phyloP scores from a whole-genome alignment of 306 rosid species.

The Cicer judaicum region DNA sequence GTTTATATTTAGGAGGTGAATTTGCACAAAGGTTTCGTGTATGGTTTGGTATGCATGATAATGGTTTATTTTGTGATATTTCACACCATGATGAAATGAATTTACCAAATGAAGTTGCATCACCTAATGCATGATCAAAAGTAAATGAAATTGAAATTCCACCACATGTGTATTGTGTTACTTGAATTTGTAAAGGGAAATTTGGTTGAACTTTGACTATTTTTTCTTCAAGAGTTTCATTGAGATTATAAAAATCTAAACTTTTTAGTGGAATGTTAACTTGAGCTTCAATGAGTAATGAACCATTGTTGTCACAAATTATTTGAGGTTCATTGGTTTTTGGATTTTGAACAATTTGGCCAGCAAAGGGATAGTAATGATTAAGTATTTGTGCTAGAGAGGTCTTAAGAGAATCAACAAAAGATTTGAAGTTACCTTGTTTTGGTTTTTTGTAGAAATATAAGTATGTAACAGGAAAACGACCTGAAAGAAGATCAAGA shows the following conservation, averaged over 20 bases:
- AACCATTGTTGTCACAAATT: conserved; percentile 75
- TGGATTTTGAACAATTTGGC: conserved; percentile 64
- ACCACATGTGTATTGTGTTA: conserved; percentile 69
- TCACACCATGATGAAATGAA: conserved; percentile 77
- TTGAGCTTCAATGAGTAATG: conserved; percentile 64
- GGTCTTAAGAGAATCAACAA: conserved; percentile 55
- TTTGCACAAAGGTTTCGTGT: conserved; percentile 64
- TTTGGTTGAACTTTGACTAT: conserved; percentile 59
- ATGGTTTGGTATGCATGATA: conserved; percentile 64
- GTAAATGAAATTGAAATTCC: conserved; percentile 76
- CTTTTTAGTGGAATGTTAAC: conserved; percentile 51
- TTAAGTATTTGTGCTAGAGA: conserved; percentile 57
- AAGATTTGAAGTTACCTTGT: conserved; percentile 23
- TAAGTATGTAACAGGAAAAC: conserved; percentile 83
- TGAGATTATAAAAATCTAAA: conserved; percentile 68
- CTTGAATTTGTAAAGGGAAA: conserved; percentile 70
- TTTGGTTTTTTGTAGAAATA: conserved; percentile 65
- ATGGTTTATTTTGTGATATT: conserved; percentile 58
- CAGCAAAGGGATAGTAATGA: conserved; percentile 72
- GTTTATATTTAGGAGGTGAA: conserved; percentile 65
- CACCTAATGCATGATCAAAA: conserved; percentile 91
- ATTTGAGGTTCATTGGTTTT: conserved; percentile 73
- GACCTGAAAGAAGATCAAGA: conserved; percentile 89
- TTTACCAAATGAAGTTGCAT: conserved; percentile 78
- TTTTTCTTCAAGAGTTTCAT: conserved; percentile 56